A percentile compares a stretch with the other conserved stretches of the same genome.
These are phyloP conservation scores for Austroboletus eburneus DNA, from an alignment of 768 basidiomycete species.

Conservation along the genomic window DNA sequence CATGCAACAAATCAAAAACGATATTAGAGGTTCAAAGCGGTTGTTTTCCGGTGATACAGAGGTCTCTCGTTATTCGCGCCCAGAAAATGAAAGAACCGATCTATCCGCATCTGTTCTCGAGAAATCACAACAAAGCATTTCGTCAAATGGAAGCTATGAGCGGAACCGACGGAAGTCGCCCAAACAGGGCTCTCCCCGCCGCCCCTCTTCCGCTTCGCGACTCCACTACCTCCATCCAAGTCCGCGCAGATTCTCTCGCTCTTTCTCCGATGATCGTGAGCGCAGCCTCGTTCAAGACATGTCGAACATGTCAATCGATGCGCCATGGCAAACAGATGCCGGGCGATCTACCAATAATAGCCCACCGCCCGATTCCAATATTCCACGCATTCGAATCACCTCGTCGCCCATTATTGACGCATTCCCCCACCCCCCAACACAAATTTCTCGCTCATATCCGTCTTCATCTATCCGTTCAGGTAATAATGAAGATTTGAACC, in stretches of 20 bases:
- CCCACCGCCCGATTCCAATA: constrained; percentile 5
- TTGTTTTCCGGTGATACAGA: constrained; percentile 68
- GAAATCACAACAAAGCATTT: constrained; percentile 20
- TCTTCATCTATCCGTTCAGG: constrained; percentile 48
- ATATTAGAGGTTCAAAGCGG: constrained; percentile 66
- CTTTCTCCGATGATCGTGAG: constrained; percentile 41
- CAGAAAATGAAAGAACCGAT: constrained; percentile 16
- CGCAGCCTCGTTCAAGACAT: constrained; percentile 38
- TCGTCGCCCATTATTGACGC: constrained; percentile 26
- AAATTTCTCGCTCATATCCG: constrained; percentile 38
- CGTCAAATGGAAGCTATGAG: constrained; percentile 31
- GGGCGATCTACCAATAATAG: constrained; percentile 9
- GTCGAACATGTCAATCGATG: constrained; percentile 43
- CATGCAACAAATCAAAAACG: constrained; percentile 83
- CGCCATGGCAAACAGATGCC: constrained; percentile 30
- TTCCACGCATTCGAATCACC: constrained; percentile 28
- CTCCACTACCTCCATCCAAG: constrained; percentile 33
- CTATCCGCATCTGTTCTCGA: constrained; percentile 9
- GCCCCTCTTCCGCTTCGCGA: constrained; percentile 35
- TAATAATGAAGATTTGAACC: constrained; percentile 71
- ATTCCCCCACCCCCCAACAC: constrained; percentile 32
- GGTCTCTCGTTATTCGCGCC: constrained; percentile 36
- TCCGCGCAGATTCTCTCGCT: constrained; percentile 40
- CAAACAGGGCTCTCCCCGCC: constrained; percentile 28
- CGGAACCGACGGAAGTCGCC: constrained; percentile 18